Evolutionary conservation across 2,329 filamentous ascomycete species (phyloP), one percentile per base, ranked within the genome.

Genomic region (Trichoderma sp.): DNA sequence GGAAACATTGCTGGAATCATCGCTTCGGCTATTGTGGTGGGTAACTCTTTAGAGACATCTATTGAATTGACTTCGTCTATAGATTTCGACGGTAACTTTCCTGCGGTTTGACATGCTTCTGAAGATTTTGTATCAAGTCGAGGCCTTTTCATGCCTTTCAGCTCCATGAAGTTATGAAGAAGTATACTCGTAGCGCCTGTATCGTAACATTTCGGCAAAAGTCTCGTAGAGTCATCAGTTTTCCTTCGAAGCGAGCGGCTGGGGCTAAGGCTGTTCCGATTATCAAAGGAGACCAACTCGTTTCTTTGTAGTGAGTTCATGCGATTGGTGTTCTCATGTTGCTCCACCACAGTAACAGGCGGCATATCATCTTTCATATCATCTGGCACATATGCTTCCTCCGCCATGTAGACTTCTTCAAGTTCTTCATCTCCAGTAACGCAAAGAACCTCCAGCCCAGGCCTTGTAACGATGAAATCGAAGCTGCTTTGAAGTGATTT

Each of bases 91-190:
- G 56, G 3, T 19, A 16, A 5, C 10, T 5, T n/a, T 4, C 10
- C 29, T 35, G n/a, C 31, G 21, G 7, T 8, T 29, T 63, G 49
- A 37, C 31, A 4, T 27, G 19, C 40, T 16, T 4, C 27, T 16
- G 16, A 10, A 14, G 3, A 29, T 6, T 14, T 33, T 21, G 43
- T 62, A 53, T 47, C 21, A n/a, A 69, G 40, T 21, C 73, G 74
- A 5, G 52, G 55, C n/a, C 68, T 75, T 37, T 79, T 79, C 0
- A 73, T 69, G n/a, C 71, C 72, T 8, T 75, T 74, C 6, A 81
- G 71, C 11, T 78, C 70, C 67, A 81, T 75, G 35, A 79, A 81
- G 14, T 71, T 73, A 1, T 71, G 72, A 2, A 81, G 65, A 2
- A 81, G 71, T 29, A 69, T 76, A 5, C 72, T 72, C 2, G 78